phyloP scores from a whole-genome alignment of 306 rosid species.

The Geum urbanum region DNA sequence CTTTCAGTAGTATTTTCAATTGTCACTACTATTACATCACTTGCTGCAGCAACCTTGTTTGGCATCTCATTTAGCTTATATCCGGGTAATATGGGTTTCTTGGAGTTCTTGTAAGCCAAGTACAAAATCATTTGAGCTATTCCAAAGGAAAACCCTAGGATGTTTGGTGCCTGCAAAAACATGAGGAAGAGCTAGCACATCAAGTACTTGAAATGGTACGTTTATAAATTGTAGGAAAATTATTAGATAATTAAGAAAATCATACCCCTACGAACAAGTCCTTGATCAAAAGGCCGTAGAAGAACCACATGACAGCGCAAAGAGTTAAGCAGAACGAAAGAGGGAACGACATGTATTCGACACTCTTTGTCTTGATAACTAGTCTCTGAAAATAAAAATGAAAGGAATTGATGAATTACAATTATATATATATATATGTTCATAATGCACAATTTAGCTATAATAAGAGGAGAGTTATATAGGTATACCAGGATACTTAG shows the following conservation, averaged over 20 bases:
- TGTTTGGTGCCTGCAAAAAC: slow-evolving; percentile 37
- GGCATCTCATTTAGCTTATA: slow-evolving; percentile 15
- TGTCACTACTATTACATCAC: background rate
- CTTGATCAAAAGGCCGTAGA: slow-evolving; percentile 33
- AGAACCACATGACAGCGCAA: slow-evolving; percentile 37
- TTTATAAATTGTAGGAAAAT: background rate
- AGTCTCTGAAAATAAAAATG: slow-evolving; percentile 26
- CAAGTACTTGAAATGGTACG: background rate
- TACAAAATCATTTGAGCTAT: slow-evolving; percentile 39
- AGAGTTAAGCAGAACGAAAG: slow-evolving; percentile 39
- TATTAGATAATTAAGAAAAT: background rate
- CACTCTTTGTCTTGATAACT: slow-evolving; percentile 38
- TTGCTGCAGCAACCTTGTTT: background rate
- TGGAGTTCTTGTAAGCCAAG: slow-evolving; percentile 27
- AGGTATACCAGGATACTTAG: slow-evolving; percentile 36
- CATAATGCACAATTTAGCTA: too few species aligned
- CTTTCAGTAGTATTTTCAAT: background rate
- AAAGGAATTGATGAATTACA: background rate
- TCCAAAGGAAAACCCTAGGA: slow-evolving; percentile 36
- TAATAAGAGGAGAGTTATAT: background rate
- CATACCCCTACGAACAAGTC: slow-evolving; percentile 40
- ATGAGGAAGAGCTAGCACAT: background rate
- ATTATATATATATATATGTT: background rate
- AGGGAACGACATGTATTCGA: slow-evolving; percentile 38
- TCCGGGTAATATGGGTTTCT: slow-evolving; percentile 18